Evolutionary conservation across 106 monocot genomes (phyloP), one percentile per base, ranked within the genome.

Genomic region (Agapanthus africanus): DNA sequence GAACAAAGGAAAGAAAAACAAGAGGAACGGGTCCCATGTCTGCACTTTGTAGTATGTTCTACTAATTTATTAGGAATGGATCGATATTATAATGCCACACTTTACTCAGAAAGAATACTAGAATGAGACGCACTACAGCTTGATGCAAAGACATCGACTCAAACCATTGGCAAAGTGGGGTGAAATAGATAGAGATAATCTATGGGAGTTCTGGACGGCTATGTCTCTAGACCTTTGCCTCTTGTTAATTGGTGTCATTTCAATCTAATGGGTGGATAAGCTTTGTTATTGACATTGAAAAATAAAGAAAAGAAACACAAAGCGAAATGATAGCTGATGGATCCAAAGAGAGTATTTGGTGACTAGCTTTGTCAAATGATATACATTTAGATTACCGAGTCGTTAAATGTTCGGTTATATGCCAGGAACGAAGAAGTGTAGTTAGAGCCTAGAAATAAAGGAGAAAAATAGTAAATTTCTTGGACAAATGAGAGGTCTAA

Each of bases 211-310:
- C 40, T 37, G 39, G 64, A 65, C 13, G 61, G 36, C 25, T 40
- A 25, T 31, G 39, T 63, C 37, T 65, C 40, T 40, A 30, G 8
- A 25, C 25, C 39, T 26, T 14, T 65, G 64, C 9, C 39, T 65
- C 38, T 39, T 65, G 25, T 25, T 40, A 40, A 37, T 39, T 25
- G 1, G 25, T 22, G 38, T 4, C 38, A 40, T 40, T 62, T 25
- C 7, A 39, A 18, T 19, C 61, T 35, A 35, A 35, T 36, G 25
- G 2, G 8, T 40, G 25, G 39, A 65, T 65, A 40, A 37, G 25
- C 64, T 65, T 65, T 65, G 39, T 40, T 40, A 65, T 64, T 64
- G 64, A 39, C 38, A 25, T 10, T 65, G 39, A 26, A 35, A 60
- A 7, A 28, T 33, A 60, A 60, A 0, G 34, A 60, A 16, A 60